A percentile compares a stretch with the other conserved stretches of the same genome.
Evolutionary conservation across 2,329 filamentous ascomycete genomes (phyloP).

Genomic region (Colletotrichum camelliae): DNA sequence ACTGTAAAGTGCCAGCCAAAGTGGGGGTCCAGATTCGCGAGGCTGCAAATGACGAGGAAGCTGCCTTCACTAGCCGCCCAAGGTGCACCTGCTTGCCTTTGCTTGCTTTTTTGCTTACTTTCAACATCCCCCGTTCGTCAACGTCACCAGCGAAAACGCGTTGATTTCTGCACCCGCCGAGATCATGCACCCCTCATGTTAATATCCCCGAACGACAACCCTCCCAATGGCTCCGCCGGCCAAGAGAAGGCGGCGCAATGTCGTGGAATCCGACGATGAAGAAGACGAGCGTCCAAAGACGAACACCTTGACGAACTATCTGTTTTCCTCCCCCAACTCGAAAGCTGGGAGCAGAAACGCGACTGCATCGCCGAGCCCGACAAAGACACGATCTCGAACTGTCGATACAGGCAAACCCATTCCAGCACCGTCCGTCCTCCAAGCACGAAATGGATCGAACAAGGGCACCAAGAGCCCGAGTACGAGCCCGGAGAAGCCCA

Average conservation of each 20-base stretch:
- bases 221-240: constrained; percentile 60
- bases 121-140: neutral
- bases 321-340: constrained; percentile 57
- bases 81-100: neutral
- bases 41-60: constrained; percentile 13
- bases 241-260: constrained; percentile 64
- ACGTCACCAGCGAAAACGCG: neutral
- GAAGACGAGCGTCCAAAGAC: constrained; percentile 41
- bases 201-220: neutral
- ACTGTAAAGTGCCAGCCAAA: neutral
- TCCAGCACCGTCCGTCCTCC: constrained; percentile 24
- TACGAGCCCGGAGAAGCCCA: constrained; percentile 54
- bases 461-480: constrained; percentile 41
- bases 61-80: neutral
- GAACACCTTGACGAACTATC: constrained; percentile 58
- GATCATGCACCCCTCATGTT: constrained; percentile 15
- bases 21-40: constrained; percentile 9
- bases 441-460: constrained; percentile 26
- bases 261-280: constrained; percentile 57
- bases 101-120: neutral
- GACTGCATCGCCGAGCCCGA: constrained; percentile 46
- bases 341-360: constrained; percentile 35
- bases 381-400: constrained; percentile 30
- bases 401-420: neutral
- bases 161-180: neutral